phyloP scores from a whole-genome alignment of 129 eudicot genomes.

The Logfia minima region DNA sequence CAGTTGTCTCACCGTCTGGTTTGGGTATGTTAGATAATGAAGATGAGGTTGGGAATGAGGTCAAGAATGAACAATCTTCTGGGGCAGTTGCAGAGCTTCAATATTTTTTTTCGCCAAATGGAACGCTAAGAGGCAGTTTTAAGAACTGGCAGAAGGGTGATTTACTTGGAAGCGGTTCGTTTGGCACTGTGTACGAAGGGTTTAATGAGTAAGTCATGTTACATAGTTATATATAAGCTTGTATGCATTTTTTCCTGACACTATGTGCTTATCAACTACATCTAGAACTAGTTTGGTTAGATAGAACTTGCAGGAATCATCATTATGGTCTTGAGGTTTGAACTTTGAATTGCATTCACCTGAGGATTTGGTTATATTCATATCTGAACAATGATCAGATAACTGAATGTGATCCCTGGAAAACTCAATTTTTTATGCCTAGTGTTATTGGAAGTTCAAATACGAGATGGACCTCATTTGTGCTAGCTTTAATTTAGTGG shows the following conservation, averaged over 20 bases:
- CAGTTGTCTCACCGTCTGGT: slow-evolving; percentile 32
- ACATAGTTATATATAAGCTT: neutral
- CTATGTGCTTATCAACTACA: neutral
- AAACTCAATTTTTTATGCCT: neutral
- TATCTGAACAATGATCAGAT: too few relatives aligned
- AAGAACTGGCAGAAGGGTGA: slow-evolving; percentile 83
- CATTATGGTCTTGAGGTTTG: neutral
- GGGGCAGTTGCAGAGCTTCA: slow-evolving; percentile 19
- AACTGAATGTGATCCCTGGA: neutral
- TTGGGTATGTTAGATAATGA: neutral
- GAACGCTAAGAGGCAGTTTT: slow-evolving; percentile 31
- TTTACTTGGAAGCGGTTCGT: slow-evolving; percentile 74
- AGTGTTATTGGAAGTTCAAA: neutral
- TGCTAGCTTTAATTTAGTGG: neutral
- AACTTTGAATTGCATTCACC: too few relatives aligned
- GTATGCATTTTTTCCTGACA: neutral
- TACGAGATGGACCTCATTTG: neutral
- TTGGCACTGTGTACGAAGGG: slow-evolving; percentile 87
- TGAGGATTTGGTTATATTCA: too few relatives aligned
- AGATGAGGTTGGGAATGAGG: slow-evolving; percentile 33
- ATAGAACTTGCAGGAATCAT: neutral
- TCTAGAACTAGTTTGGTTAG: neutral
- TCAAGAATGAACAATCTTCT: slow-evolving; percentile 24
- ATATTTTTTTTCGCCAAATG: slow-evolving; percentile 42
- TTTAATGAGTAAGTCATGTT: slow-evolving; percentile 61